phyloP scores from a whole-genome alignment of 2,329 filamentous ascomycete species.

The Neofusicoccum cordaticola region DNA sequence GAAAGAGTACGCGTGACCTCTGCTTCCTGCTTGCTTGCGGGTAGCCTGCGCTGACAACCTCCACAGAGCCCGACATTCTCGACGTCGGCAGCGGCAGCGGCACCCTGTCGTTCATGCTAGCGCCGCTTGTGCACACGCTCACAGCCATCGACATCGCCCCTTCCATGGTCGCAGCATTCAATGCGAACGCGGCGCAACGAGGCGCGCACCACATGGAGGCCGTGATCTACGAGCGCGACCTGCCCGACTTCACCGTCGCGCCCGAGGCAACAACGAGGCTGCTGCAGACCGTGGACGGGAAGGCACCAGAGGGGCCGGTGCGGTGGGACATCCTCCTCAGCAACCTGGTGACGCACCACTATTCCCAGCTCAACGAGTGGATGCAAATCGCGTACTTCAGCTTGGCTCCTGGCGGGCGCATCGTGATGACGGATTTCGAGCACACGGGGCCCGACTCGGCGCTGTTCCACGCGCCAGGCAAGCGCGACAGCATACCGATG shows the following conservation, averaged over 20 bases:
- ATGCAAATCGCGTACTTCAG: slow-evolving; percentile 48
- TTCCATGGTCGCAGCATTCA: slow-evolving; percentile 55
- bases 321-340: slow-evolving; percentile 52
- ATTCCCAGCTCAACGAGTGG: slow-evolving; percentile 45
- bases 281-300: slow-evolving; percentile 28
- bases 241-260: slow-evolving; percentile 33
- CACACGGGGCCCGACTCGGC: slow-evolving; percentile 53
- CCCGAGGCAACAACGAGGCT: slow-evolving; percentile 28
- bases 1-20: slow-evolving; percentile 18
- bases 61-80: slow-evolving; percentile 45
- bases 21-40: not conserved
- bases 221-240: slow-evolving; percentile 47
- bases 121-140: slow-evolving; percentile 48
- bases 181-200: slow-evolving; percentile 40
- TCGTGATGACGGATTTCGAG: slow-evolving; percentile 58
- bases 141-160: slow-evolving; percentile 54
- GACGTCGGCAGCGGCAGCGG: slow-evolving; percentile 59
- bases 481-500: slow-evolving; percentile 54
- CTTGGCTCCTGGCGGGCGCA: slow-evolving; percentile 47
- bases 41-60: not conserved
- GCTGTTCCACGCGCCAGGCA: slow-evolving; percentile 51
- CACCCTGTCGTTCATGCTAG: slow-evolving; percentile 50
- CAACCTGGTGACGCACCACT: slow-evolving; percentile 57
- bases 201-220: slow-evolving; percentile 44
- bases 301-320: not conserved